Base-by-base conservation (phyloP, 2,329 filamentous ascomycete species). In the Ophiocordyceps sinensis region DNA sequence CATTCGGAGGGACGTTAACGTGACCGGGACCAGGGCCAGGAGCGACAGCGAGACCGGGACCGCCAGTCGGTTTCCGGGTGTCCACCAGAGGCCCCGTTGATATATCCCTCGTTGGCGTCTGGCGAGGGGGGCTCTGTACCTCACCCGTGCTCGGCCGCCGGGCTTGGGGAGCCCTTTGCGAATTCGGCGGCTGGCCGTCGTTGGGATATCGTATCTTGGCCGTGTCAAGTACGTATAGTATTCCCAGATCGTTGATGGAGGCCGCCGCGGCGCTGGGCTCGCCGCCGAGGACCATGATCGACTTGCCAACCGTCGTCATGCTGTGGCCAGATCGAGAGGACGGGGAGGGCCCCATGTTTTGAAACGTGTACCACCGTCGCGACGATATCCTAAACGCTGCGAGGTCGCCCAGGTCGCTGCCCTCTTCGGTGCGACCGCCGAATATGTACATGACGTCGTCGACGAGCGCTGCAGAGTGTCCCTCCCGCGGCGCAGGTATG, bases 381-480 rank as follows among this genome's bases (percentile, higher is more conserved):
- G 87, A 87, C 1, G 82, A 77, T 44, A 78, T 77, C 41, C 72
- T 64, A 52, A 78, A 78, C 2, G 91, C 91, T 3, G 91, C 89
- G 36, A 98, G 70, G 60, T 98, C 91, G 29, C 89, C 91, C 4
- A 98, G 67, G 57, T 98, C 91, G 26, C 80, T 77, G 1, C 91
- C 91, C 51, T 96, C 88, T 55, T 95, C 86, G 0, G 87, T 95
- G 44, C 91, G 82, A 36, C 91, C 91, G 51, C 93, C 93, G 59
- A 98, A 98, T 45, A 98, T 79, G 65, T 98, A 98, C 93, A 98
- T 98, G 44, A 95, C 91, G 57, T 98, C 91, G 58, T 91, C 86
- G 36, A 98, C 88, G 17, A 98, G 69, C 4, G 89, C 81, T 13
- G 91, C 86, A 12, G 93, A 88, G 59, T 98, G 91, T 4, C 91